Evolutionary conservation across 331 rosid species (phyloP).

Genomic region (Cucumis variabilis): DNA sequence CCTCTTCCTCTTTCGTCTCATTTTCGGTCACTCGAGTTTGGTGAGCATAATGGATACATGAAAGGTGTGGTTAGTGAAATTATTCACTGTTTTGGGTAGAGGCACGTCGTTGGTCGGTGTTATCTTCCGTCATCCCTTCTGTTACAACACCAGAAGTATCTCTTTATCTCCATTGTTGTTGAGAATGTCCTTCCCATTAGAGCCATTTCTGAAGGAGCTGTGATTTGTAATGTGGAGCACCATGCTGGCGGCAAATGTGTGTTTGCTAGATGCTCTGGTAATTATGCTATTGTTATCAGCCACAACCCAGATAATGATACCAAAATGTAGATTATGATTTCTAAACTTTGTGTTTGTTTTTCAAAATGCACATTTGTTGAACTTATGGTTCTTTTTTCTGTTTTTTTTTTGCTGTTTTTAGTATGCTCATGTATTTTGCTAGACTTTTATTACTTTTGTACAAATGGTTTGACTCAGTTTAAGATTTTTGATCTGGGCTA

Average conservation of each 20-base stretch:
- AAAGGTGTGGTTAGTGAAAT: conserved; percentile 49
- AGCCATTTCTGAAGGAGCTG: conserved; percentile 51
- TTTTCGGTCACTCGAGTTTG: conserved; percentile 47
- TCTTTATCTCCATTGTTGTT: conserved; percentile 43
- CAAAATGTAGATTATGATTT: conserved; percentile 32
- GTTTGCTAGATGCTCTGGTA: conserved; percentile 49
- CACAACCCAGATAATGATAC: conserved; percentile 52
- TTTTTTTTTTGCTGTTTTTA: not conserved
- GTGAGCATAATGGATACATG: conserved; percentile 46
- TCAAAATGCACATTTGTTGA: not conserved
- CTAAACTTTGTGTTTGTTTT: not conserved
- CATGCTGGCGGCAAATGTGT: conserved; percentile 46
- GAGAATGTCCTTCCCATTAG: conserved; percentile 43
- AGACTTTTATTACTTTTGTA: not conserved
- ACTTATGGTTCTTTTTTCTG: not conserved
- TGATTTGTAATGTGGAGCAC: conserved; percentile 48
- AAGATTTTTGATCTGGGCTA: not conserved
- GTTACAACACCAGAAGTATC: conserved; percentile 51
- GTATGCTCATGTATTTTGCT: not conserved
- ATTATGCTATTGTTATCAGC: conserved; percentile 48
- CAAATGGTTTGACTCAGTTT: not conserved
- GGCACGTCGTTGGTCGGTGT: conserved; percentile 45
- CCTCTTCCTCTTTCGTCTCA: too few species aligned
- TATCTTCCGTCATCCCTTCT: conserved; percentile 47
- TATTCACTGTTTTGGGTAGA: conserved; percentile 48